Conservation (phyloP, 768 basidiomycete species). For the Leccinellum rugosiceps region DNA sequence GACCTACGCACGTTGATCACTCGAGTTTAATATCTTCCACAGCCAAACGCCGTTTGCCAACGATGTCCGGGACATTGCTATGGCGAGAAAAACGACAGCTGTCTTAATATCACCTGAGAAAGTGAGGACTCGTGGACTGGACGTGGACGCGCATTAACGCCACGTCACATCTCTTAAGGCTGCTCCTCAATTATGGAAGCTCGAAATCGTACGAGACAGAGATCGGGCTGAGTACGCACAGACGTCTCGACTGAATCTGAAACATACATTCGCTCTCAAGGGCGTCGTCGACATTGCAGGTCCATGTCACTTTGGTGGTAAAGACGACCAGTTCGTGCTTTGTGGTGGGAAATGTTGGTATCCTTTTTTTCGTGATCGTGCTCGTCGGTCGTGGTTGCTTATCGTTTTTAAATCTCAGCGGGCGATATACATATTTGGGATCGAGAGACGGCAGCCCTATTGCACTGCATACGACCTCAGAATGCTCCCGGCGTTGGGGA, state of each 20-base stretch:
- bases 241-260: constrained; percentile 35
- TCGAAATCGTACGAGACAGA: constrained; percentile 58
- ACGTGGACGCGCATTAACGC: constrained; percentile 4
- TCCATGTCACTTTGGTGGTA: constrained; percentile 79
- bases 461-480: constrained; percentile 68
- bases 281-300: constrained; percentile 70
- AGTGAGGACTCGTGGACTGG: constrained; percentile 15
- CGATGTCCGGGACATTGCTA: constrained; percentile 50
- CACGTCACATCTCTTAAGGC: constrained; percentile 39
- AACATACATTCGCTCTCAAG: constrained; percentile 76
- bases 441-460: constrained; percentile 67
- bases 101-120: constrained; percentile 41
- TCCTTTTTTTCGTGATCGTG: background rate
- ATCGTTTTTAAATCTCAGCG: constrained; percentile 38
- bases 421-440: constrained; percentile 89
- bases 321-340: constrained; percentile 72
- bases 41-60: constrained; percentile 56
- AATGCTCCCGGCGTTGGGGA: constrained; percentile 51
- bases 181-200: constrained; percentile 75
- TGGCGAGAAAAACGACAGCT: constrained; percentile 42
- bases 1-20: background rate
- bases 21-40: constrained; percentile 10
- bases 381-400: background rate
- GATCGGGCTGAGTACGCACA: constrained; percentile 35
- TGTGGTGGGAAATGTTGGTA: constrained; percentile 69